Base-by-base conservation (phyloP, 129 eudicot species). In the Deinandra increscens region DNA sequence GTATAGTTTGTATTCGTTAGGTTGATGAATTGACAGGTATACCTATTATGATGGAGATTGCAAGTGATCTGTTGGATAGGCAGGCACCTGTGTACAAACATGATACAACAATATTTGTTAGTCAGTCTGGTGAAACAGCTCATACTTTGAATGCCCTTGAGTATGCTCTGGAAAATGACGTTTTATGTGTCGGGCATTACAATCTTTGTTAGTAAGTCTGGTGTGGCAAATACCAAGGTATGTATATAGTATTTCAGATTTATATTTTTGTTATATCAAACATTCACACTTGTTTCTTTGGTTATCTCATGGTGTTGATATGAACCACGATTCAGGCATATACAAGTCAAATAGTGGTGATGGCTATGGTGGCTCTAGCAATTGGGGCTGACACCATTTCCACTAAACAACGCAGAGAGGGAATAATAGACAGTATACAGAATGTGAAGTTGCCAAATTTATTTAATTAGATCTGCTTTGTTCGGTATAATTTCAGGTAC, bases 331-430 rank as follows among this genome's bases (percentile, higher is more conserved):
- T 80, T 76, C 78, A 92, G 99, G 99, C 99, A 55, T 93, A 93
- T 70, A 93, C 99, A 8, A 93, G 99, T 83, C 99, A 93, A 83
- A 89, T 93, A 3, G 99, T 85, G 58, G 99, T 90, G 71, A 93
- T 93, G 97, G 95, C 99, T 39, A 89, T 93, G 97, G 73, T 93
- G n/a, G n/a, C n/a, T n/a, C n/a, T n/a, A n/a, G n/a, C n/a, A n/a
- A n/a, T n/a, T n/a, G n/a, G n/a, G n/a, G 84, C 82, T 23, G 99
- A 93, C 60, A 79, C 88, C 4, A 81, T 89, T 9, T 89, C 99
- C n/a, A 85, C 80, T 78, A 88, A 87, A 82, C 85, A 82, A 38
- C 84, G 97, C 80, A 78, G 99, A 75, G 99, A 87, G 62, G 89
- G 88, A 26, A 89, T 93, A 60, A 84, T 87, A 64, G 88, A n/a